A percentile compares a stretch with the other conserved stretches of the same genome.
Evolutionary conservation across 179 eudicot genomes (phyloP).

Genomic region (Amaranthus tricolor): DNA sequence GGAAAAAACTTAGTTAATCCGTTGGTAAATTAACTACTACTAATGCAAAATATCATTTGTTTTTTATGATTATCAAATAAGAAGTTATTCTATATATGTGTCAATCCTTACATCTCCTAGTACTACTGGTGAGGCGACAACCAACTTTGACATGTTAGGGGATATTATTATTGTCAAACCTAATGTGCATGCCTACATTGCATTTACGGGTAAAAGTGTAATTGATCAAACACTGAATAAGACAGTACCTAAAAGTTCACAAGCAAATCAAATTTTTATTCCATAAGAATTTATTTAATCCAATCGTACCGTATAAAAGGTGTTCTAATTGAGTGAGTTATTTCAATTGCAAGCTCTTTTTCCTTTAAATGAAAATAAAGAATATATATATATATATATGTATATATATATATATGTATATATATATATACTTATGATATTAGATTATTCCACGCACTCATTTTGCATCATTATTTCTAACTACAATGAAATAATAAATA

Average conservation of each 20-base stretch:
- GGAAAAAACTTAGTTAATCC: too few relatives aligned
- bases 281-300: too few relatives aligned
- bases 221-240: conserved; percentile 1
- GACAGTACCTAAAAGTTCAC: too few relatives aligned
- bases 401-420: too few relatives aligned
- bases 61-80: neutral
- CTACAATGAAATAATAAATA: neutral
- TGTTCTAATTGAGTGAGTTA: neutral
- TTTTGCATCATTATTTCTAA: too few relatives aligned
- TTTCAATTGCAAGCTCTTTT: neutral
- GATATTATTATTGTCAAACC: neutral
- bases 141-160: conserved; percentile 1
- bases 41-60: too few relatives aligned
- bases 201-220: conserved; percentile 9
- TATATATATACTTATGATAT: too few relatives aligned
- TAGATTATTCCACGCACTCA: too few relatives aligned
- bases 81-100: neutral
- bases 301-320: too few relatives aligned
- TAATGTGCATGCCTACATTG: neutral
- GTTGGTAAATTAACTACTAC: too few relatives aligned
- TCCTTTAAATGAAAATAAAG: neutral
- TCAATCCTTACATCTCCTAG: neutral
- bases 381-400: too few relatives aligned
- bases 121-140: neutral
- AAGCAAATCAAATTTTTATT: too few relatives aligned